Evolutionary conservation across 805 yeast genomes (phyloP).

Genomic region (Lipomyces kockii): DNA sequence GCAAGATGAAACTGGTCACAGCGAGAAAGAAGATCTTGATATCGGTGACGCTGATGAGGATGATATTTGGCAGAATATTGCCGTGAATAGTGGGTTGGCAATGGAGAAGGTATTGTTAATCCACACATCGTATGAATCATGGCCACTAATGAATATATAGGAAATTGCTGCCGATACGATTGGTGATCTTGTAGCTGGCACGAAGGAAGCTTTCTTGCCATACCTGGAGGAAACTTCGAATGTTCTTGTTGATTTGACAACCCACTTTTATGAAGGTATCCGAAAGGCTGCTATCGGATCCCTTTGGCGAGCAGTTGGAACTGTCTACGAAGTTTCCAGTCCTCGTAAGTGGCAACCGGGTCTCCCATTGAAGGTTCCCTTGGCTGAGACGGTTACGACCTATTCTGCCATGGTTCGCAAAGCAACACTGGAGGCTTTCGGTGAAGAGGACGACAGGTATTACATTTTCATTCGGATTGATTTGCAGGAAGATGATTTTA

Average conservation of each 20-base stretch:
- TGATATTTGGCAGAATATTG: constrained; percentile 70
- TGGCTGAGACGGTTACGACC: constrained; percentile 60
- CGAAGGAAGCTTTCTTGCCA: constrained; percentile 77
- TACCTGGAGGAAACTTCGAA: constrained; percentile 71
- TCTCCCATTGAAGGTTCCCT: constrained; percentile 48
- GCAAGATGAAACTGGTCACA: constrained; percentile 71
- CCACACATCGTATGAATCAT: not conserved
- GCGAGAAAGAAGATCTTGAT: constrained; percentile 36
- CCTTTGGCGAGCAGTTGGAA: constrained; percentile 79
- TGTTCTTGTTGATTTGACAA: constrained; percentile 70
- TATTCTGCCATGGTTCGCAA: constrained; percentile 71
- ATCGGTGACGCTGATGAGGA: constrained; percentile 55
- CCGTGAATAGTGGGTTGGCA: constrained; percentile 92
- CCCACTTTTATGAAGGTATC: constrained; percentile 82
- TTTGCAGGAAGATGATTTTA: not conserved
- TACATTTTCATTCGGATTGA: constrained; percentile 44
- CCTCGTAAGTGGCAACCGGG: constrained; percentile 45
- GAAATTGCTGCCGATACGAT: constrained; percentile 92
- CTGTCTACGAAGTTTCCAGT: constrained; percentile 53
- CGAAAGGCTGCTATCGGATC: constrained; percentile 83
- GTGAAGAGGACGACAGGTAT: constrained; percentile 80
- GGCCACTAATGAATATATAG: not conserved
- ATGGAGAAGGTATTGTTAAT: constrained; percentile 66
- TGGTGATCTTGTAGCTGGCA: constrained; percentile 85
- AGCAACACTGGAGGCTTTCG: constrained; percentile 63